Conservation (phyloP, 352 stramenopile species). For the Phytophthora rubi region DNA sequence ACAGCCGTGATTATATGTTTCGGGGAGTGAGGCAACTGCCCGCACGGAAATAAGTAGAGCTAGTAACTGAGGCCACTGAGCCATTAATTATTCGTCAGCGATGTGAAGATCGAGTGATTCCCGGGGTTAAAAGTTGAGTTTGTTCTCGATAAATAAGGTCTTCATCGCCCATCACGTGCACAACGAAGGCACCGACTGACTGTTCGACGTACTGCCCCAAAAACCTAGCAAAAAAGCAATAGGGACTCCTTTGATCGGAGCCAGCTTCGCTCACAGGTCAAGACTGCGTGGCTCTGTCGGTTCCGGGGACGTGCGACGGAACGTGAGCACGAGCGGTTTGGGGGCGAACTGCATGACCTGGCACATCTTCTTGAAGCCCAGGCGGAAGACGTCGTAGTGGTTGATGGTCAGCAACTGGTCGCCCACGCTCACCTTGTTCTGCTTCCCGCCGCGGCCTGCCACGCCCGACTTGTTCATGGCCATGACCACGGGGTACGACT, state of each 20-base stretch:
- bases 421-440: constrained; percentile 43
- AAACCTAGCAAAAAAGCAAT: too few relatives aligned
- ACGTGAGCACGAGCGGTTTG: constrained; percentile 73
- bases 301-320: constrained; percentile 48
- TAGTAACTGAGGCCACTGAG: constrained; percentile 39
- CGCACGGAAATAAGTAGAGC: constrained; percentile 26
- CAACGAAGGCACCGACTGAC: constrained; percentile 3
- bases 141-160: constrained; percentile 28
- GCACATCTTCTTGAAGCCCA: constrained; percentile 63
- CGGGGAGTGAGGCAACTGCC: constrained; percentile 37
- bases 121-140: neutral
- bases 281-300: constrained; percentile 39
- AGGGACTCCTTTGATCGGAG: too few relatives aligned
- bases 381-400: constrained; percentile 62
- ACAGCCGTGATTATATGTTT: constrained; percentile 81
- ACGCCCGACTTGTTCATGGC: constrained; percentile 45
- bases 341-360: constrained; percentile 71
- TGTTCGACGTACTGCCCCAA: neutral
- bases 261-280: constrained; percentile 47
- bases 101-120: constrained; percentile 3
- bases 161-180: constrained; percentile 1
- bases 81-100: constrained; percentile 36
- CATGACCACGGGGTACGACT: constrained; percentile 62
- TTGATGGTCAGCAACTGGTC: constrained; percentile 79
- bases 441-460: constrained; percentile 39